phyloP scores from a whole-genome alignment of 768 basidiomycete species.

The Pisolithus microcarpus region DNA sequence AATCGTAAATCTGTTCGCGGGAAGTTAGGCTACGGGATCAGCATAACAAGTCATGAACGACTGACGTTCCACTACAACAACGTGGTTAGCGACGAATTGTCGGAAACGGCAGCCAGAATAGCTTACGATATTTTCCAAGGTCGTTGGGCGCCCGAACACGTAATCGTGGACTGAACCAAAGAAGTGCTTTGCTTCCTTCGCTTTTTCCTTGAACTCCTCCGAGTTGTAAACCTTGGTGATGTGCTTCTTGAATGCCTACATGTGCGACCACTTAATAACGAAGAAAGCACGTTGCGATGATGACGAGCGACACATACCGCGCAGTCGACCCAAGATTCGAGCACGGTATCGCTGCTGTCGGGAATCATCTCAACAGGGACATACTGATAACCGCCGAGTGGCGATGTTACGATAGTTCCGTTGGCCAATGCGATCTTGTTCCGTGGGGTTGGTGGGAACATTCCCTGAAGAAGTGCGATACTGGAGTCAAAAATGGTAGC shows the following conservation, averaged over 20 bases:
- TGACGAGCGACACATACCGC: slow-evolving; percentile 30
- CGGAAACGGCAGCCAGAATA: slow-evolving; percentile 5
- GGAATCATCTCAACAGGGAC: slow-evolving; percentile 59
- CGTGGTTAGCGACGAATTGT: slow-evolving; percentile 8
- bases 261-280: slow-evolving; percentile 2
- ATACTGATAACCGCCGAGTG: slow-evolving; percentile 84
- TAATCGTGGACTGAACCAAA: slow-evolving; percentile 59
- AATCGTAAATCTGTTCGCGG: slow-evolving; percentile 60
- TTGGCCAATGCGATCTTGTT: slow-evolving; percentile 74
- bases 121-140: slow-evolving; percentile 58
- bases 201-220: slow-evolving; percentile 52
- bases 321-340: slow-evolving; percentile 72
- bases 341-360: slow-evolving; percentile 55
- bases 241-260: slow-evolving; percentile 60
- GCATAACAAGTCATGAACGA: slow-evolving; percentile 1
- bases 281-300: slow-evolving; percentile 34
- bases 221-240: slow-evolving; percentile 56
- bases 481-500: slow-evolving; percentile 78
- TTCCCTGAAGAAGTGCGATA: slow-evolving; percentile 73
- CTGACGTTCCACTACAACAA: slow-evolving; percentile 69
- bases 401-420: slow-evolving; percentile 60
- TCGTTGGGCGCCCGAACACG: slow-evolving; percentile 57
- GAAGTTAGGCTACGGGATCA: slow-evolving; percentile 8
- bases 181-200: slow-evolving; percentile 53
- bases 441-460: slow-evolving; percentile 68